phyloP scores from a whole-genome alignment of 2,329 filamentous ascomycete species.

The Aspergillus tamarii region DNA sequence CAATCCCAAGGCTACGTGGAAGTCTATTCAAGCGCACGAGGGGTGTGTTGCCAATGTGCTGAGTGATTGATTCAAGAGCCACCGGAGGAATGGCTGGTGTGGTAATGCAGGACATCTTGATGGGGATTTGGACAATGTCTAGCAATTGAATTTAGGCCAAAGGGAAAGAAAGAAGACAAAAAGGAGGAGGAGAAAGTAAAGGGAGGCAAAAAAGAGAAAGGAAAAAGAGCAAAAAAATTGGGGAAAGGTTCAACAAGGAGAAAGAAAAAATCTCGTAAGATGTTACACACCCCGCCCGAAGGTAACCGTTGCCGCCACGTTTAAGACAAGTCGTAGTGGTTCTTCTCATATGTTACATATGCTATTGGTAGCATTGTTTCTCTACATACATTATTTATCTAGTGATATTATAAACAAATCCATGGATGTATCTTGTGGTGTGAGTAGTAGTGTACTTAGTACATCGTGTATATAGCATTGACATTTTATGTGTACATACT shows the following conservation, averaged over 20 bases:
- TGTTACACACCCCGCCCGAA: constrained; percentile 24
- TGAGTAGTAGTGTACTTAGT: not conserved
- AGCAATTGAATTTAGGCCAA: not conserved
- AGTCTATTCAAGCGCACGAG: constrained; percentile 92
- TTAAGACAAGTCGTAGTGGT: not conserved
- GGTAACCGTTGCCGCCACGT: constrained; percentile 23
- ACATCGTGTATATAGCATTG: not conserved
- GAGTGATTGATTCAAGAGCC: constrained; percentile 69
- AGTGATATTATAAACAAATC: not conserved
- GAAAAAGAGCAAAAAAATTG: not conserved
- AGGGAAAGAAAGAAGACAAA: not conserved
- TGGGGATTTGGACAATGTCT: not conserved
- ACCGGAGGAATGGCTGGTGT: constrained; percentile 57
- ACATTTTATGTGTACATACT: not conserved
- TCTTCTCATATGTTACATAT: no score
- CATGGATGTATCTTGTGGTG: not conserved
- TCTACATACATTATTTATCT: not conserved
- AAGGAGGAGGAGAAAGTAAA: constrained; percentile 8
- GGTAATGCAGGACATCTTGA: constrained; percentile 52
- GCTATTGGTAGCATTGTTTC: not conserved
- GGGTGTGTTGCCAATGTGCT: constrained; percentile 95
- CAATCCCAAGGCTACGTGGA: constrained; percentile 85
- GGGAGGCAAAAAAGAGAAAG: not conserved
- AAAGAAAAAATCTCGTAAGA: constrained; percentile 21
- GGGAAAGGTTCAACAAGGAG: constrained; percentile 1